Evolutionary conservation across 345 rosid genomes (phyloP), one percentile per base, ranked within the genome.

Genomic region (Ricinus communis): DNA sequence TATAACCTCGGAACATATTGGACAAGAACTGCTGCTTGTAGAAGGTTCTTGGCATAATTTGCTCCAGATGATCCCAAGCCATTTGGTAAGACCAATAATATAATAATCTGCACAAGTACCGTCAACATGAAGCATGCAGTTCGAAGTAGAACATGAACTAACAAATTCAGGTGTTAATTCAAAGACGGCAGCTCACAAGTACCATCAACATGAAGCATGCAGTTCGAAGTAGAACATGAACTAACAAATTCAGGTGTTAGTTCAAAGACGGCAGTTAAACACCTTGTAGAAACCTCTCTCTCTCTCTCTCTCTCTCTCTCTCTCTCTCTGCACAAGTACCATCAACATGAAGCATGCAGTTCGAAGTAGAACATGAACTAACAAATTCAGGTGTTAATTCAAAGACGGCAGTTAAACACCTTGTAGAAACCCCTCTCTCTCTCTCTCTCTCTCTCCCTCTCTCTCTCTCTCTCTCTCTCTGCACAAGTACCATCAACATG

Each of bases 1-100:
- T 75, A 90, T 72, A 94, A 64, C 77, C 90, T 88, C 67, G 96
- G 96, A 65, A 85, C 60, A 68, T 91, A 88, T 65, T 94, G 97
- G 71, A 85, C 31, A 77, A 91, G 93, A 81, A 94, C 78, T 10
- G 82, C 83, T 2, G 69, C 74, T 0, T 88, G 88, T 80, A 94
- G 55, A 38, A 88, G 80, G 68, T 90, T 87, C 80, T 84, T 90
- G 33, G 93, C 90, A 76, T 51, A 38, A 72, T 87, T 91, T 81
- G 96, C 94, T 36, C 87, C 91, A 30, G 85, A 78, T 21, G 68
- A 0, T 33, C 83, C 85, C 66, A 73, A 65, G 61, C 15, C 22
- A 2, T 1, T 22, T n/a, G 94, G 96, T 67, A 89, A 30, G 59
- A 85, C 66, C 62, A 77, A 52, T 53, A 85, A 21, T 69, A 90